These are phyloP conservation scores for Aquilaria agallochum DNA, from an alignment of 441 rosid species.

Conservation along the genomic window DNA sequence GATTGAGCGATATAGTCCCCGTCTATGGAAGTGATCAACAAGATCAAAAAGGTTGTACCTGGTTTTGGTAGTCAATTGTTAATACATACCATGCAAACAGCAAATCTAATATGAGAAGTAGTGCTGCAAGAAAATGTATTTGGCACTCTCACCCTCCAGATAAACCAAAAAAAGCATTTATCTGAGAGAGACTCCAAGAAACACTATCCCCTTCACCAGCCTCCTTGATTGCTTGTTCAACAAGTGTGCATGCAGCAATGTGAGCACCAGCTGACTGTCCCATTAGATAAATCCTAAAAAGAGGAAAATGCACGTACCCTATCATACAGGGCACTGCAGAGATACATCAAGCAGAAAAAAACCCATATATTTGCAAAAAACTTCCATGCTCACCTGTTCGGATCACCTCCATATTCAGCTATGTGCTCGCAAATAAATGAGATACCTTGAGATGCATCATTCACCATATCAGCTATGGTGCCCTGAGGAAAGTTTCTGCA, in stretches of 20 bases:
- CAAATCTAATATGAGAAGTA: no score
- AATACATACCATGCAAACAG: no score
- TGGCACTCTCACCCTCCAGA: conserved; percentile 69
- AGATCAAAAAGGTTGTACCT: conserved; percentile 80
- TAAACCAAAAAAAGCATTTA: conserved; percentile 74
- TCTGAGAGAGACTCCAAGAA: conserved; percentile 74
- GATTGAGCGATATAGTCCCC: conserved; percentile 74
- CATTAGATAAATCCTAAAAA: conserved; percentile 69
- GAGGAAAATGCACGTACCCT: neutral
- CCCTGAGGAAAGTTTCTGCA: conserved; percentile 96
- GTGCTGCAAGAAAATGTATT: no score
- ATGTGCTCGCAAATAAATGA: conserved; percentile 84
- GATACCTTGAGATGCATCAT: conserved; percentile 88
- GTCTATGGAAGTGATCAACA: conserved; percentile 70
- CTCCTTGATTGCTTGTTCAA: conserved; percentile 88
- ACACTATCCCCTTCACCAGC: conserved; percentile 60
- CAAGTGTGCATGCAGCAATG: conserved; percentile 77
- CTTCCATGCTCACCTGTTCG: conserved; percentile 46
- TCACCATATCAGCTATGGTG: conserved; percentile 87
- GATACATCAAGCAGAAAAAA: no score
- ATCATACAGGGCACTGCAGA: no score
- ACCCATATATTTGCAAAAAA: no score
- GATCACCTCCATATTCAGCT: conserved; percentile 92
- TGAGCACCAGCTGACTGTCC: conserved; percentile 99
- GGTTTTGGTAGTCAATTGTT: conserved; percentile 5